Evolutionary conservation across 2,329 filamentous ascomycete genomes (phyloP), one percentile per base, ranked within the genome.

Genomic region (Hymenoscyphus albidus): DNA sequence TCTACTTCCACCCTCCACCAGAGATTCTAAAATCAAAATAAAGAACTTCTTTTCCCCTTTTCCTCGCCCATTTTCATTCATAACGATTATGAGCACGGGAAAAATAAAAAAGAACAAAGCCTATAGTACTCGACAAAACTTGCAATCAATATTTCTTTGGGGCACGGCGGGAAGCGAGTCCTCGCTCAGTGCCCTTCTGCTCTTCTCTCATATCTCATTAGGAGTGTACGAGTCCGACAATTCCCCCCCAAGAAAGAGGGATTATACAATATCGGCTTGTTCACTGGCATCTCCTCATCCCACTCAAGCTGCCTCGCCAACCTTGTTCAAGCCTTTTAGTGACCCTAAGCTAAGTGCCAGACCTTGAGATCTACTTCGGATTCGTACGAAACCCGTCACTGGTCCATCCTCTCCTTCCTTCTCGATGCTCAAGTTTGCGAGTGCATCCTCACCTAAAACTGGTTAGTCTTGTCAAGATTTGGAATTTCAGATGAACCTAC

Each of bases 401-500:
- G 93, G 92, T 31, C 95, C 95, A 74, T 97, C 90, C 32, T 97
- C 93, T 65, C 93, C 93, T 77, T 98, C 93, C 80, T 97, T 94
- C 80, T 99, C 95, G 74, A 99, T 97, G 77, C 93, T 97, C 78
- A 99, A 76, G 77, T 99, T 99, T 74, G 95, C 95, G 74, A 99
- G 81, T 66, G 95, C 95, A 80, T 99, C 95, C 91, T 99, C 95
- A 69, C 95, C 95, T 99, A 74, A 59, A 66, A 62, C 62, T 61
- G 48, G 61, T 75, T 72, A 77, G 69, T 61, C 59, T 16, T 27
- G 44, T 22, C 7, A 51, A 10, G 22, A 22, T 22, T 22, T n/a
- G 40, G 48, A 32, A 7, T 5, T 27, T 22, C 9, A 48, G 12
- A 57, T 18, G 54, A 27, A 31, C 93, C 82, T 89, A 99, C 95